phyloP scores from a whole-genome alignment of 805 yeast genomes.

The Candida dendrica region DNA sequence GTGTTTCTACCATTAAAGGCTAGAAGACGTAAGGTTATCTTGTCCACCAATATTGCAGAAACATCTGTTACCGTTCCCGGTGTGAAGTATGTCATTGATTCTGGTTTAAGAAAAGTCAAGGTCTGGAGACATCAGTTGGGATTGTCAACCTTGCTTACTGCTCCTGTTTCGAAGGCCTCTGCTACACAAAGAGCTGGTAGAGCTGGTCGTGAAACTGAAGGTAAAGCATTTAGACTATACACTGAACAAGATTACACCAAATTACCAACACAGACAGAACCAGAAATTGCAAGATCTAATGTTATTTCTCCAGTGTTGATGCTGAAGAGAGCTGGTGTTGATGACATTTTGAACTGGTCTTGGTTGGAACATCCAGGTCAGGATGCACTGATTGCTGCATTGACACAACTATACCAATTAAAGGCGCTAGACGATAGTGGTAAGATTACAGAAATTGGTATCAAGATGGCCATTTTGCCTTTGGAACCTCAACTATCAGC shows the following conservation, averaged over 20 bases:
- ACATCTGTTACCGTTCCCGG: slow-evolving; percentile 96
- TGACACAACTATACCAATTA: slow-evolving; percentile 69
- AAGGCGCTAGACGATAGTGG: slow-evolving; percentile 78
- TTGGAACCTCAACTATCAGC: slow-evolving; percentile 89
- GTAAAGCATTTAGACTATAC: slow-evolving; percentile 82
- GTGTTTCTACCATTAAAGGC: slow-evolving; percentile 64
- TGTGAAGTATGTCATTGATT: slow-evolving; percentile 84
- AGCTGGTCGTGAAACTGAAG: slow-evolving; percentile 97
- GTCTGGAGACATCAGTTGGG: slow-evolving; percentile 94
- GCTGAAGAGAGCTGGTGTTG: slow-evolving; percentile 75
- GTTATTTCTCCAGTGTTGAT: slow-evolving; percentile 79
- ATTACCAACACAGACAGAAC: slow-evolving; percentile 77
- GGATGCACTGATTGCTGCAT: slow-evolving; percentile 66
- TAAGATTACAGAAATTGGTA: slow-evolving; percentile 70
- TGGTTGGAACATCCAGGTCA: slow-evolving; percentile 92
- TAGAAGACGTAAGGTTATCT: slow-evolving; percentile 74
- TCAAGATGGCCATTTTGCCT: slow-evolving; percentile 82
- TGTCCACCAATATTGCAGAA: slow-evolving; percentile 96
- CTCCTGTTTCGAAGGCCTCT: slow-evolving; percentile 89
- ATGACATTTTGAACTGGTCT: slow-evolving; percentile 78
- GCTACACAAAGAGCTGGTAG: slow-evolving; percentile 96
- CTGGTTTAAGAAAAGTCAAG: slow-evolving; percentile 88
- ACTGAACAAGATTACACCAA: slow-evolving; percentile 62
- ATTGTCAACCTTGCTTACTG: slow-evolving; percentile 83
- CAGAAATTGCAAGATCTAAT: slow-evolving; percentile 85